A percentile compares a stretch with the other conserved stretches of the same genome.
phyloP scores from a whole-genome alignment of 2,329 filamentous ascomycete species.

The Aspergillus sergii region DNA sequence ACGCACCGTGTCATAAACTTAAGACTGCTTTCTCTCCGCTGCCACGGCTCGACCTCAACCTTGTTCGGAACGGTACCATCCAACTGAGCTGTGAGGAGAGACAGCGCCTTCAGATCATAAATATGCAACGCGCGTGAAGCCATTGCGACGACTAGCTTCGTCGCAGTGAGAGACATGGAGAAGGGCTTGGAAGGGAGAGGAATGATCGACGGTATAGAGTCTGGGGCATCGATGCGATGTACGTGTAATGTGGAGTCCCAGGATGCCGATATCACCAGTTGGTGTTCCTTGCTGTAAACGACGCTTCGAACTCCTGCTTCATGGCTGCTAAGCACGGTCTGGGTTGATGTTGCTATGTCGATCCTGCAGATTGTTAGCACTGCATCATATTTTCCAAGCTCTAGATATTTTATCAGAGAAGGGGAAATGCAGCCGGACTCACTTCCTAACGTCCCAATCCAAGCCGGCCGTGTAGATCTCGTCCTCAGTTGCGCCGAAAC shows the following conservation, averaged over 20 bases:
- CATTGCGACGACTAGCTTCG: conserved; percentile 94
- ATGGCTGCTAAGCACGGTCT: conserved; percentile 78
- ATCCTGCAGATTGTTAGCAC: conserved; percentile 51
- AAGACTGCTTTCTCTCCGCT: conserved; percentile 87
- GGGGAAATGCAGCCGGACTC: conserved; percentile 20
- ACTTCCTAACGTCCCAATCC: conserved; percentile 84
- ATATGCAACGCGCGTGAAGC: conserved; percentile 90
- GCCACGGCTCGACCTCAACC: conserved; percentile 75
- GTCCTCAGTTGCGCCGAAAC: conserved; percentile 80
- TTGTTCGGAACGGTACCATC: conserved; percentile 42
- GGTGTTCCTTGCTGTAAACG: conserved; percentile 75
- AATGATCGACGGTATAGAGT: conserved; percentile 63
- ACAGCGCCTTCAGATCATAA: conserved; percentile 78
- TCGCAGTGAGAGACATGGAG: conserved; percentile 74
- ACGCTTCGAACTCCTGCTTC: conserved; percentile 78
- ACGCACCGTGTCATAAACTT: conserved; percentile 96
- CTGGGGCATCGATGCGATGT: conserved; percentile 59
- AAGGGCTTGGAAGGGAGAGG: conserved; percentile 84
- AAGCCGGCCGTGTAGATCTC: conserved; percentile 85
- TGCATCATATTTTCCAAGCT: not conserved
- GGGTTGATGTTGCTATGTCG: conserved; percentile 70
- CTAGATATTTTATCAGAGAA: no score
- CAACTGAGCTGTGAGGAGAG: conserved; percentile 54
- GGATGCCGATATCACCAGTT: conserved; percentile 81
- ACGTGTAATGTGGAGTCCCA: conserved; percentile 93